phyloP scores from a whole-genome alignment of 768 basidiomycete genomes.

The Lactifluus piperatus region DNA sequence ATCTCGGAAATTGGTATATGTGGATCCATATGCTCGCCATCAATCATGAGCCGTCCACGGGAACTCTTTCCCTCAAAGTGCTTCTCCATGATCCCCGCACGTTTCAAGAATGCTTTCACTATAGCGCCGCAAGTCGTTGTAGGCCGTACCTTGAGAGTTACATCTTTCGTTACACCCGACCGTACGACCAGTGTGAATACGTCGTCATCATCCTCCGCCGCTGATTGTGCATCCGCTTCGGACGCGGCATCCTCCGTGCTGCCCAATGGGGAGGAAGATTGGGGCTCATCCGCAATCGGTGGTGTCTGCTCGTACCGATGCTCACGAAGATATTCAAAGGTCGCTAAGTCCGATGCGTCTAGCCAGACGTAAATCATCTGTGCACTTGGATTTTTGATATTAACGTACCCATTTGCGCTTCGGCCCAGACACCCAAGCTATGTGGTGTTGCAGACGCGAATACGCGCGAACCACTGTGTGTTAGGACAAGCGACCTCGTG shows the following conservation, averaged over 20 bases:
- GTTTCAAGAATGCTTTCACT: constrained; percentile 65
- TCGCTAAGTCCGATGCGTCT: constrained; percentile 61
- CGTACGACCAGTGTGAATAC: constrained; percentile 62
- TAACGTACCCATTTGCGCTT: constrained; percentile 54
- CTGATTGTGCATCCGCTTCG: constrained; percentile 20
- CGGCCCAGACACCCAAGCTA: constrained; percentile 56
- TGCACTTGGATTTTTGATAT: neutral
- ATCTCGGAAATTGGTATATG: constrained; percentile 52
- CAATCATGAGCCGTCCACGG: constrained; percentile 41
- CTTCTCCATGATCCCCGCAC: constrained; percentile 48
- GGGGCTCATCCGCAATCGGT: constrained; percentile 13
- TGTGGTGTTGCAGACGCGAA: constrained; percentile 64
- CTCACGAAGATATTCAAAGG: constrained; percentile 55
- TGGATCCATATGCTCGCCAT: constrained; percentile 63
- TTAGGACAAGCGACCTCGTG: constrained; percentile 47
- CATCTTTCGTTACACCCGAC: constrained; percentile 44
- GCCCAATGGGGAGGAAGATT: constrained; percentile 17
- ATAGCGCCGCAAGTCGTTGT: constrained; percentile 73
- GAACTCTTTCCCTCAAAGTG: constrained; percentile 34
- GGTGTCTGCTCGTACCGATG: constrained; percentile 25
- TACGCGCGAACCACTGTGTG: constrained; percentile 50
- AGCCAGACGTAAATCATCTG: constrained; percentile 6
- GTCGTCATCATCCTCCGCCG: constrained; percentile 27
- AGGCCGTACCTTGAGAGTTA: constrained; percentile 60
- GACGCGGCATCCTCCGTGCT: constrained; percentile 23